Base-by-base conservation (phyloP, 495 filamentous ascomycete species). In the Penicillium coffeae region DNA sequence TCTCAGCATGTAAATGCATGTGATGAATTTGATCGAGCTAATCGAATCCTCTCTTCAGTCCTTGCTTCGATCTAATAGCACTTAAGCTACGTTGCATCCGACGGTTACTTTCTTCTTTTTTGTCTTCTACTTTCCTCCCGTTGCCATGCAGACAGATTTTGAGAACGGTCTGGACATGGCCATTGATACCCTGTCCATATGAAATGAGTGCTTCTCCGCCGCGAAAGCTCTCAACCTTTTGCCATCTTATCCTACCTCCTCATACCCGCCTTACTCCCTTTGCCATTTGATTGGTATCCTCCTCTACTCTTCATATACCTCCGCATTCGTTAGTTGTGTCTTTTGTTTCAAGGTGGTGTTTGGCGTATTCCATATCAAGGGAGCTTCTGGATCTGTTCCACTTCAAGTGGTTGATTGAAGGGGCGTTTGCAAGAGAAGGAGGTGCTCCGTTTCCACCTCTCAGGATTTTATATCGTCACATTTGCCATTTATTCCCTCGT, bases 11-110 rank as follows among this genome's bases (percentile, higher is more conserved):
- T 30, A 30, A 30, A 33, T 36, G 8, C 16, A 35, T 16, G 9
- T 43, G 41, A 22, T 41, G 42, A 45, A 69, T 25, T 48, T 50
- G n/a, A 22, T 45, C 27, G 44, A 38, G 33, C 34, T 56, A 55
- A 60, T 52, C 21, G 20, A 3, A 38, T 41, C 39, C 15, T 33
- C 21, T 38, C 32, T 25, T 40, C 46, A 71, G 67, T 54, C 64
- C 47, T 43, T 72, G 45, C 45, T 72, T 44, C 69, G 69, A 52
- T 70, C 67, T 27, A 72, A 72, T 50, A 70, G 69, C 55, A 70
- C 65, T 49, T 72, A 56, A 50, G 30, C 45, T 41, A 20, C 14
- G 49, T 35, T 51, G 50, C 46, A 58, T 54, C 45, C 33, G 34
- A 41, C 45, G 50, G 48, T 43, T 34, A 53, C 56, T 59, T 52